phyloP scores from a whole-genome alignment of 2,329 filamentous ascomycete genomes.

The Cladosporium sp. region DNA sequence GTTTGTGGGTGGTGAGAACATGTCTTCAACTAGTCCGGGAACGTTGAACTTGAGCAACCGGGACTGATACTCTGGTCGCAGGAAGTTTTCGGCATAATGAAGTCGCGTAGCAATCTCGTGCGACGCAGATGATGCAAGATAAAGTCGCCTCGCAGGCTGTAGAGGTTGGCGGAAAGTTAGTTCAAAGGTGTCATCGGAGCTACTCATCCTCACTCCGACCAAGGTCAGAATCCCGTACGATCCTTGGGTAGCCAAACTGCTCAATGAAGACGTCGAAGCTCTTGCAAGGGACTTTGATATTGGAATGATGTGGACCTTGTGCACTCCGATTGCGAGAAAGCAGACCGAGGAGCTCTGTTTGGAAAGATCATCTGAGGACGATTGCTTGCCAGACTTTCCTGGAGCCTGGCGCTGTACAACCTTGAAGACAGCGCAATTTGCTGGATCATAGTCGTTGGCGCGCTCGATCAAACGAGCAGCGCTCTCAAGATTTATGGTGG shows the following conservation, averaged over 20 bases:
- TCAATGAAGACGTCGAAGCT: constrained; percentile 51
- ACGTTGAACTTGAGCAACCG: constrained; percentile 60
- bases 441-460: constrained; percentile 64
- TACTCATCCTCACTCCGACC: constrained; percentile 55
- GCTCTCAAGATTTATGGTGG: constrained; percentile 58
- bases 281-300: constrained; percentile 52
- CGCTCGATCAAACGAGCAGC: constrained; percentile 59
- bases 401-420: constrained; percentile 60
- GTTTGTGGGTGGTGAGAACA: constrained; percentile 44
- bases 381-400: constrained; percentile 49
- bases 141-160: constrained; percentile 51
- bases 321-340: constrained; percentile 65
- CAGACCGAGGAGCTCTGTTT: constrained; percentile 62
- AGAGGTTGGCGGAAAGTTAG: constrained; percentile 58
- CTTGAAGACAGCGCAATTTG: constrained; percentile 64
- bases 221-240: constrained; percentile 63
- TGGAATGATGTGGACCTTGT: constrained; percentile 67
- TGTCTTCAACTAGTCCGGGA: constrained; percentile 52
- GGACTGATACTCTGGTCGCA: constrained; percentile 63
- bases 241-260: constrained; percentile 43
- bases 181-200: constrained; percentile 63
- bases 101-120: constrained; percentile 62
- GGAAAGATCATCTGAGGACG: constrained; percentile 62
- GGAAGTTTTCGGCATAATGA: constrained; percentile 56
- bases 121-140: constrained; percentile 61